These are phyloP conservation scores for Monosporascus sp. DNA, from an alignment of 2,329 filamentous ascomycete species.

Conservation along the genomic window DNA sequence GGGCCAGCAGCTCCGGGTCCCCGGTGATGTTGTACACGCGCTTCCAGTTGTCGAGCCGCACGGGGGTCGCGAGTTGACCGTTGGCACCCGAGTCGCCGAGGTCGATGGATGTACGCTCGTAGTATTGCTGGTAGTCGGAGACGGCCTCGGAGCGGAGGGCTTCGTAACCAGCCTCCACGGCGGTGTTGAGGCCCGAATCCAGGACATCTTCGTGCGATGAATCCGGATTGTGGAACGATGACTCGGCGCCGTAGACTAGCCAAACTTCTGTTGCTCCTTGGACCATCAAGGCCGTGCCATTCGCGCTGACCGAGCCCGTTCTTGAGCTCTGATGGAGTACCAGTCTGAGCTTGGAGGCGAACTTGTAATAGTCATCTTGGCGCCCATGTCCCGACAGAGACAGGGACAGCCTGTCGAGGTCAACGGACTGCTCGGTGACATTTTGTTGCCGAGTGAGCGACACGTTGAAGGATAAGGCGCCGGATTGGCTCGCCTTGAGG, in stretches of 20 bases:
- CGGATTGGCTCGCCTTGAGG: background rate
- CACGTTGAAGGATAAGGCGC: slow-evolving; percentile 1
- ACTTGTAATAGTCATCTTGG: background rate
- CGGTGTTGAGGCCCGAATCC: background rate
- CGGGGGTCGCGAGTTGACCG: background rate
- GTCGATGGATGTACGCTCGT: slow-evolving; percentile 19
- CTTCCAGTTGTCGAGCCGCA: slow-evolving; percentile 12
- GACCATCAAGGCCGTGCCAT: slow-evolving; percentile 1
- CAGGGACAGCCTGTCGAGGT: background rate
- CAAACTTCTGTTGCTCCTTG: background rate
- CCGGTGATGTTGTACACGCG: slow-evolving; percentile 2
- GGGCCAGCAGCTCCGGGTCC: slow-evolving; percentile 13
- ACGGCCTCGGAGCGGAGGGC: slow-evolving; percentile 17
- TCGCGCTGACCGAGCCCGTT: background rate
- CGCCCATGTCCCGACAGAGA: background rate
- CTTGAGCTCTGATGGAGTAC: background rate
- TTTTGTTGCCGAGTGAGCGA: slow-evolving; percentile 2
- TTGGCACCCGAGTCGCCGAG: slow-evolving; percentile 11
- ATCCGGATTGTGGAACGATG: slow-evolving; percentile 2
- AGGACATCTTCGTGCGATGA: background rate
- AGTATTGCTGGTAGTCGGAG: slow-evolving; percentile 25
- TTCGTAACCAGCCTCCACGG: background rate
- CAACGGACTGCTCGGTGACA: background rate
- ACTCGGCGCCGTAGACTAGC: background rate
- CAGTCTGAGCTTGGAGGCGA: background rate